Evolutionary conservation across 805 yeast species (phyloP), one percentile per base, ranked within the genome.

Genomic region (Tetrapisispora fleetii): DNA sequence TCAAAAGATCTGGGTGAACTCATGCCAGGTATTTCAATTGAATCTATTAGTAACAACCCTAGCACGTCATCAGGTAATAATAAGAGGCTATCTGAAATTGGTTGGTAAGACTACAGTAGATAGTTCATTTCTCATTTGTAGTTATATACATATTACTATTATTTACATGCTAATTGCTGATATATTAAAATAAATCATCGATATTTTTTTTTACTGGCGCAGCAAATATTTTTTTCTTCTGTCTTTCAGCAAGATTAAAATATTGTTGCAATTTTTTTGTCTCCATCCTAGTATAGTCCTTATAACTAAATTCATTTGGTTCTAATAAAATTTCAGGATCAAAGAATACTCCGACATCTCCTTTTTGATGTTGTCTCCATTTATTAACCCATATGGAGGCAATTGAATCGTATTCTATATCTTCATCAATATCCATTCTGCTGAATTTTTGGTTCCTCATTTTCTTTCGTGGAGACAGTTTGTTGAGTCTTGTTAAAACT

Each of bases 1-100:
- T 80, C 87, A 40, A 79, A 80, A 28, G 83, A 79, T 55, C 72
- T 84, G 54, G 93, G 91, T 45, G 80, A 81, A 52, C 75, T 81
- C 62, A 85, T 84, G 91, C 79, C 79, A 49, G 91, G 91, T 50
- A 73, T 79, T 43, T 75, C 80, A 50, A 78, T 81, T 48, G 76
- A 73, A 50, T 68, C 76, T 28, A 72, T 81, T 54, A 67, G 60
- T 48, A 45, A 39, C 18, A 19, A 17, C 4, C 67, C 67, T 30
- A 14, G 18, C 7, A 11, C 3, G 3, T 17, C 19, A 8, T 60
- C 63, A 14, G 78, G 77, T 53, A 74, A 70, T 47, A 52, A 53
- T 17, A 47, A 41, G 21, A 50, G 59, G 37, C 63, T 78, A 50
- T 72, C 81, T 4, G 66, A 70, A 35, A 71, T 77, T 55, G 81